Percentiles rank a stretch among this genome's conserved stretches.
Evolutionary conservation across 495 filamentous ascomycete genomes (phyloP).

Genomic region (Entonaema liquescens): DNA sequence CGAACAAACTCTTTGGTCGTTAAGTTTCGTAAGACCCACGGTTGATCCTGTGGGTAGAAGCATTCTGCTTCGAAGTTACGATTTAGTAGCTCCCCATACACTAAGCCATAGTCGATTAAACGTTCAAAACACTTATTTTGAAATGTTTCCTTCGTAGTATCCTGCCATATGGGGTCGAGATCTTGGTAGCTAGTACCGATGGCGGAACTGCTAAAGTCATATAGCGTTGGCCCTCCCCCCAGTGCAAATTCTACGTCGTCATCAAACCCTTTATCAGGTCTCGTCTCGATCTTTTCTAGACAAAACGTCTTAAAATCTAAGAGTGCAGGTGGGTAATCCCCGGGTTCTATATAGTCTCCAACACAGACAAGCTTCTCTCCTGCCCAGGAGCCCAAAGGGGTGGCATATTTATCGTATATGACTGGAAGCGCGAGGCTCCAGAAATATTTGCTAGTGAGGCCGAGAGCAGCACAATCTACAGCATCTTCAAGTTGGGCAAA

Average conservation of each 20-base stretch:
- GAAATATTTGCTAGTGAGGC: neutral
- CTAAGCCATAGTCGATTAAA: neutral
- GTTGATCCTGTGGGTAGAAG: slow-evolving; percentile 38
- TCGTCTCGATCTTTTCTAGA: no score
- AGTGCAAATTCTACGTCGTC: no score
- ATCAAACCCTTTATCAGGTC: no score
- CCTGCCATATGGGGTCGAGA: neutral
- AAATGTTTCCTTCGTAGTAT: neutral
- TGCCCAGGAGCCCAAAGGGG: neutral
- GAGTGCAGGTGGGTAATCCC: neutral
- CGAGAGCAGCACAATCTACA: neutral
- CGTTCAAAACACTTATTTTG: neutral
- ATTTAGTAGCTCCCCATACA: neutral
- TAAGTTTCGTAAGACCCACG: slow-evolving; percentile 47
- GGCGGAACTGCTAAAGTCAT: neutral
- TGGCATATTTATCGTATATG: neutral
- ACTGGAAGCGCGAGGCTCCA: neutral
- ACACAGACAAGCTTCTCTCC: neutral
- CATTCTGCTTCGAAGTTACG: neutral
- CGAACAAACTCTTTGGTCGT: slow-evolving; percentile 45
- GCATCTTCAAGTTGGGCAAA: neutral
- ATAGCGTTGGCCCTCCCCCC: no score
- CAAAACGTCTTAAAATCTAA: no score
- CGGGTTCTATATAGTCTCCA: neutral
- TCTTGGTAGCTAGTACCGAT: neutral